A percentile compares a stretch with the other conserved stretches of the same genome.
phyloP scores from a whole-genome alignment of 768 basidiomycete genomes.

The Collybia nuda region DNA sequence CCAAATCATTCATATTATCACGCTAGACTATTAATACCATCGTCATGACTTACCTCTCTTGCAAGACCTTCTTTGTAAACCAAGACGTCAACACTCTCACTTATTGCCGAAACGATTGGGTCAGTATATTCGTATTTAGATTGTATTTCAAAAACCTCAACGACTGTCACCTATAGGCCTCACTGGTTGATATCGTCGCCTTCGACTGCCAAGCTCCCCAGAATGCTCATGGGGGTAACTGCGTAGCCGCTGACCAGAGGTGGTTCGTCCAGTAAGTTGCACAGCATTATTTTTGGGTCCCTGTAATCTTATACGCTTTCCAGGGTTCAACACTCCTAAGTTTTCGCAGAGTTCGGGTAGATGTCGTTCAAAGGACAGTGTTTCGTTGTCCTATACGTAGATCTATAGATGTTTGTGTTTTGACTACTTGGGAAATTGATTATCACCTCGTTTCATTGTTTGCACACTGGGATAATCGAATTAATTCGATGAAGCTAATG shows the following conservation, averaged over 20 bases:
- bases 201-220: slow-evolving; percentile 43
- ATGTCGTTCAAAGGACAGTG: too few relatives aligned
- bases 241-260: slow-evolving; percentile 39
- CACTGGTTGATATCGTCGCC: slow-evolving; percentile 22
- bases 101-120: slow-evolving; percentile 51
- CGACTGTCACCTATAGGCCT: too few relatives aligned
- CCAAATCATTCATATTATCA: not conserved
- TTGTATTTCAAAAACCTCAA: too few relatives aligned
- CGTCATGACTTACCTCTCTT: slow-evolving; percentile 39
- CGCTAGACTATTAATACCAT: slow-evolving; percentile 34
- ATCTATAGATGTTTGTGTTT: not conserved
- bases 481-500: too few relatives aligned
- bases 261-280: slow-evolving; percentile 52
- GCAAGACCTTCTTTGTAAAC: slow-evolving; percentile 49
- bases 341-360: too few relatives aligned
- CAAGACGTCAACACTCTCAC: slow-evolving; percentile 35
- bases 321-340: slow-evolving; percentile 19
- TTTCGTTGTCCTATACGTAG: not conserved
- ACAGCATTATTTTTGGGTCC: not conserved
- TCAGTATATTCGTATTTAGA: slow-evolving; percentile 24
- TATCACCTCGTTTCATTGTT: too few relatives aligned
- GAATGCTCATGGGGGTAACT: slow-evolving; percentile 48
- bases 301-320: not conserved
- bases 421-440: too few relatives aligned
- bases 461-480: too few relatives aligned